Percentiles rank a stretch among this genome's conserved stretches.
These are phyloP conservation scores for Aphanomyces astaci DNA, from an alignment of 352 stramenopile species.

Conservation along the genomic window DNA sequence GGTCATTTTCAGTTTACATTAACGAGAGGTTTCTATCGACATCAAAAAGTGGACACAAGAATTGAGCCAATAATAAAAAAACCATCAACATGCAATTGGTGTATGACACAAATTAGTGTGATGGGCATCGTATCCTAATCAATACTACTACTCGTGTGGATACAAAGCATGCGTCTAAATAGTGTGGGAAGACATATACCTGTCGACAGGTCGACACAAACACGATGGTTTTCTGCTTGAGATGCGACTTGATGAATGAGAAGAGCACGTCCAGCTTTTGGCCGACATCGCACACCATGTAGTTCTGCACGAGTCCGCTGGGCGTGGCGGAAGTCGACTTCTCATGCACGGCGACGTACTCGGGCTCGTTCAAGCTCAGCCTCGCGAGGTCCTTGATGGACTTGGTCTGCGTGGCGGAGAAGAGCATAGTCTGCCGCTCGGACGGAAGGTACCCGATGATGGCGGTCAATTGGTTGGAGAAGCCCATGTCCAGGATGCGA, in stretches of 20 bases:
- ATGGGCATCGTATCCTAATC: no score
- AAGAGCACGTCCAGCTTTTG: conserved; percentile 98
- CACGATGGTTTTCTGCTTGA: conserved; percentile 98
- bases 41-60: no score
- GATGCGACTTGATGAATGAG: conserved; percentile 98
- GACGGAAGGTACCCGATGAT: conserved; percentile 95
- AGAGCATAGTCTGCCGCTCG: conserved; percentile 94
- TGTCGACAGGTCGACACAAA: conserved; percentile 97
- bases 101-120: no score
- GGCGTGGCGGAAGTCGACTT: conserved; percentile 87
- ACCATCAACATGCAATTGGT: no score
- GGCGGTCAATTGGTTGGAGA: conserved; percentile 95
- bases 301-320: conserved; percentile 90
- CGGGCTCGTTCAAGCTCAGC: conserved; percentile 90
- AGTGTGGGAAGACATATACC: conserved; percentile 27
- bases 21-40: no score
- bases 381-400: conserved; percentile 94
- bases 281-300: conserved; percentile 90
- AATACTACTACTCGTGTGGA: no score
- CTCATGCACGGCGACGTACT: conserved; percentile 97
- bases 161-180: no score
- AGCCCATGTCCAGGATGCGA: conserved; percentile 98
- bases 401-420: conserved; percentile 97
- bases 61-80: no score
- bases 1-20: no score